phyloP scores from a whole-genome alignment of 2,329 filamentous ascomycete species.

The Penicillium sp. region DNA sequence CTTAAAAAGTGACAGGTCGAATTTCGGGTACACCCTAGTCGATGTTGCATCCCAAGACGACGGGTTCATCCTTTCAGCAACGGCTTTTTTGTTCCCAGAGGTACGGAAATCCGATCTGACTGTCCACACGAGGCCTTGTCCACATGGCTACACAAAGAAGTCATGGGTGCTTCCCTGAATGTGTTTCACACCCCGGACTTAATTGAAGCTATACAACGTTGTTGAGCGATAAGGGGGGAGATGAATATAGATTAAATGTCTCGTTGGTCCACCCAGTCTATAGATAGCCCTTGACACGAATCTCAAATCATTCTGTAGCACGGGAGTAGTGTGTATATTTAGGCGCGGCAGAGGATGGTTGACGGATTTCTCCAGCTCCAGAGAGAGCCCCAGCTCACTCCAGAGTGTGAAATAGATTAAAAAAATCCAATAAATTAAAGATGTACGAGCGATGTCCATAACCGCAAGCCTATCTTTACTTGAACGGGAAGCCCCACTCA shows the following conservation, averaged over 20 bases:
- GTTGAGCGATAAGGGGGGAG: no score
- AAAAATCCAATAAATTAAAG: constrained; percentile 12
- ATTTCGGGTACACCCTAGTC: constrained; percentile 27
- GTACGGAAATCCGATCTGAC: constrained; percentile 23
- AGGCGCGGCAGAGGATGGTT: not conserved
- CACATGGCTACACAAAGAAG: constrained; percentile 17
- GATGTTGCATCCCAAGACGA: constrained; percentile 26
- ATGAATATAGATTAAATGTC: not conserved
- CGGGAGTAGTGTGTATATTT: not conserved
- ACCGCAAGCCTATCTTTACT: constrained; percentile 19
- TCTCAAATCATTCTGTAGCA: not conserved
- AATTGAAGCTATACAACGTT: not conserved
- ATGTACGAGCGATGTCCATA: constrained; percentile 13
- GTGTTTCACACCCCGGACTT: not conserved
- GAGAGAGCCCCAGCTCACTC: not conserved
- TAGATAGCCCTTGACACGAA: not conserved
- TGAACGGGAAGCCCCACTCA: constrained; percentile 8
- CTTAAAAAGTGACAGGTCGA: constrained; percentile 21
- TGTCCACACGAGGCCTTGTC: constrained; percentile 25
- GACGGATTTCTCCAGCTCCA: not conserved
- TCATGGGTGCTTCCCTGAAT: not conserved
- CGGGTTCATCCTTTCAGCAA: constrained; percentile 24
- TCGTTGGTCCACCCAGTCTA: constrained; percentile 1
- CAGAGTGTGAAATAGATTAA: constrained; percentile 25
- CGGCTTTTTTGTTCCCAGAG: constrained; percentile 21